Conservation (phyloP, 805 yeast species). For the Kluyveromyces starmeri region DNA sequence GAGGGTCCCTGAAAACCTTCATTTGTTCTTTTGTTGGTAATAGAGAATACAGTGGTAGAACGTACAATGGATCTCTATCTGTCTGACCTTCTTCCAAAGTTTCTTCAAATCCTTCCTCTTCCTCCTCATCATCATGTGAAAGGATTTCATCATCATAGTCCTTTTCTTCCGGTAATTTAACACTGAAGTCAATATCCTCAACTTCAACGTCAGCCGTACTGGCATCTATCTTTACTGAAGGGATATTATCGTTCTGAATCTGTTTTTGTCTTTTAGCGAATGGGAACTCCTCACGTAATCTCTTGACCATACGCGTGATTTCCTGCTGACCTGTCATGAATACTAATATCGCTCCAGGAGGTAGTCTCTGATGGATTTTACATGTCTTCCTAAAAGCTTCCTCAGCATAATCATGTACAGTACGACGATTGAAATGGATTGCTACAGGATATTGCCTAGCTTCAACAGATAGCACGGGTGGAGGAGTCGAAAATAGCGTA, state of each 20-base stretch:
- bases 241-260: conserved; percentile 18
- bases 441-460: conserved; percentile 95
- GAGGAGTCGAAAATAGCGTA: conserved; percentile 56
- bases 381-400: conserved; percentile 80
- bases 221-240: conserved; percentile 43
- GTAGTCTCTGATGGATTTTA: conserved; percentile 77
- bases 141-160: conserved; percentile 27
- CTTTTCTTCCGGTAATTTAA: conserved; percentile 30
- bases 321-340: conserved; percentile 95
- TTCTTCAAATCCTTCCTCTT: conserved; percentile 61
- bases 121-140: conserved; percentile 33
- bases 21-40: conserved; percentile 93
- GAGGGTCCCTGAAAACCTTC: conserved; percentile 83
- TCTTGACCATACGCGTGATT: conserved; percentile 66
- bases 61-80: conserved; percentile 72
- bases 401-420: conserved; percentile 69
- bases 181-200: conserved; percentile 78
- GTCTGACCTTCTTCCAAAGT: conserved; percentile 60
- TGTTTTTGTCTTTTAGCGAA: conserved; percentile 21
- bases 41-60: conserved; percentile 84
- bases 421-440: conserved; percentile 76
- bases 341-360: conserved; percentile 88
- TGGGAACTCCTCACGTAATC: conserved; percentile 61
- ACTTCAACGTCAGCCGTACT: conserved; percentile 67
- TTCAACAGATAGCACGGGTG: conserved; percentile 83